A percentile compares a stretch with the other conserved stretches of the same genome.
Evolutionary conservation across 495 filamentous ascomycete species (phyloP).

Genomic region (Polyplosphaeria fusca): DNA sequence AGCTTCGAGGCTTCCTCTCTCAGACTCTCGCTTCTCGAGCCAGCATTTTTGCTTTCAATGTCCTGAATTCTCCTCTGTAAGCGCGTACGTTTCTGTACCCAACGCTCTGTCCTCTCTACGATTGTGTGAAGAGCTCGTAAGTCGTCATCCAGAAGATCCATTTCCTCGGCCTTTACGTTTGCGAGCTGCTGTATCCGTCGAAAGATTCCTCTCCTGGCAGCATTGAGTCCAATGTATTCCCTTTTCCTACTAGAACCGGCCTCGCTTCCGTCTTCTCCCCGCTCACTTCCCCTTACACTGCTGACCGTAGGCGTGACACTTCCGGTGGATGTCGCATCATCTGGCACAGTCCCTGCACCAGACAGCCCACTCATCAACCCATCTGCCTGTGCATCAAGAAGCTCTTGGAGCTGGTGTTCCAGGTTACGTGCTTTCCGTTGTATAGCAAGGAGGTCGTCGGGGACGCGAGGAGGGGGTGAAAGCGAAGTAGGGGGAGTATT

Average conservation of each 20-base stretch:
- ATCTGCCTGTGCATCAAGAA: conserved; percentile 82
- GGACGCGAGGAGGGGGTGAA: conserved; percentile 20
- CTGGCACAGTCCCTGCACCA: conserved; percentile 32
- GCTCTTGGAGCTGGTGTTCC: conserved; percentile 69
- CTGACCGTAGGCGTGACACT: conserved; percentile 50
- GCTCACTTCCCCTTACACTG: conserved; percentile 33
- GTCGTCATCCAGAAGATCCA: conserved; percentile 56
- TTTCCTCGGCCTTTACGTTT: conserved; percentile 69
- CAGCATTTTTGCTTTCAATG: conserved; percentile 49
- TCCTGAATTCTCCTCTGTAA: conserved; percentile 49
- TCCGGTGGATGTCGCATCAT: conserved; percentile 47
- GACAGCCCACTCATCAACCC: conserved; percentile 60
- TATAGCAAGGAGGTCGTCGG: conserved; percentile 41
- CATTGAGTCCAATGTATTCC: conserved; percentile 56
- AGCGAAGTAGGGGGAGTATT: conserved; percentile 7
- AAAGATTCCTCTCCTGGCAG: conserved; percentile 68
- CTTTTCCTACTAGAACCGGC: conserved; percentile 54
- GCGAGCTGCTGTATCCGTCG: conserved; percentile 69
- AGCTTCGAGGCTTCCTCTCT: conserved; percentile 41
- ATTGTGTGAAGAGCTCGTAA: conserved; percentile 56
- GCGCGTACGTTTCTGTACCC: conserved; percentile 52
- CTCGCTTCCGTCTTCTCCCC: conserved; percentile 34
- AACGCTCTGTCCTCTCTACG: conserved; percentile 58
- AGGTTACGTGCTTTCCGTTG: conserved; percentile 58
- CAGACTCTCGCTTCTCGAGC: conserved; percentile 33